Conservation (phyloP, 78 protist species). For the Planoprotostelium fungivorum region DNA sequence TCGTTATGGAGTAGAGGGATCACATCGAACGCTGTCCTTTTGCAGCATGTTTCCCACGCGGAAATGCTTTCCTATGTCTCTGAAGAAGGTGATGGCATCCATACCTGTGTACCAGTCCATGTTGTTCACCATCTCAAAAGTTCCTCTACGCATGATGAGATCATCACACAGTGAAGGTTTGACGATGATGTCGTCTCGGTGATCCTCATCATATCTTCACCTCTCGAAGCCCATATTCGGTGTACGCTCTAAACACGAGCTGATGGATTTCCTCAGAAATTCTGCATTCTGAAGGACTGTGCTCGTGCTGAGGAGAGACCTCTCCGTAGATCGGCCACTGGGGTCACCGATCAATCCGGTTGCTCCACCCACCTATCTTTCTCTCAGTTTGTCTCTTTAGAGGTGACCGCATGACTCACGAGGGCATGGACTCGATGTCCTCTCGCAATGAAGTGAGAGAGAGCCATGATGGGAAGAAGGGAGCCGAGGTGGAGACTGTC, state of each 20-base stretch:
- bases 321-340: constrained; percentile 69
- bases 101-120: constrained; percentile 64
- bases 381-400: neutral
- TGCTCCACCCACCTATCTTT: constrained; percentile 78
- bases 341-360: constrained; percentile 89
- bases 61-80: constrained; percentile 52
- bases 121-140: constrained; percentile 57
- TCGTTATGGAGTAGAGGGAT: neutral
- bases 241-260: neutral
- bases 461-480: constrained; percentile 58
- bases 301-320: constrained; percentile 25
- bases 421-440: constrained; percentile 31
- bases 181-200: neutral
- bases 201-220: neutral
- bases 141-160: constrained; percentile 18
- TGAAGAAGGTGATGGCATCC: constrained; percentile 29
- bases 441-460: constrained; percentile 33
- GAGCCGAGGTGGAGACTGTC: constrained; percentile 82
- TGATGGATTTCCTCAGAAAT: neutral
- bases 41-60: constrained; percentile 50
- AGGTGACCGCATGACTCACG: neutral
- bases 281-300: constrained; percentile 14
- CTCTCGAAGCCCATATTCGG: neutral
- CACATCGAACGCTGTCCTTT: constrained; percentile 41
- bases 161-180: constrained; percentile 6